These are phyloP conservation scores for Didymella arachidicola DNA, from an alignment of 2,329 filamentous ascomycete genomes.

Conservation along the genomic window DNA sequence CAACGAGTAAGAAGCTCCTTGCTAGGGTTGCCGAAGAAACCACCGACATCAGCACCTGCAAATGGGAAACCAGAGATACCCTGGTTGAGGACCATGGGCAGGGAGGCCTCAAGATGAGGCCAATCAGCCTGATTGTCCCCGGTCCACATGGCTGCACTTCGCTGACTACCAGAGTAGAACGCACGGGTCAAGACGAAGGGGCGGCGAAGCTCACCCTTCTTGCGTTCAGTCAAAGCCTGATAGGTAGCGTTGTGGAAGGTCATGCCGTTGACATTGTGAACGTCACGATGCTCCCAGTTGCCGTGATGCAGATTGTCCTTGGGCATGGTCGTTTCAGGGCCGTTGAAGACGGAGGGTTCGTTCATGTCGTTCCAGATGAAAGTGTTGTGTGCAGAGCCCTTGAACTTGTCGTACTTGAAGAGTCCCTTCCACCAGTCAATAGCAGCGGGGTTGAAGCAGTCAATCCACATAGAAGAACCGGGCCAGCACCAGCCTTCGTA, in stretches of 20 bases:
- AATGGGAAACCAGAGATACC: slow-evolving; percentile 95
- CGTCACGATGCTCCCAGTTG: slow-evolving; percentile 94
- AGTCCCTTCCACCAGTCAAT: slow-evolving; percentile 89
- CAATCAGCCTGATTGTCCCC: slow-evolving; percentile 95
- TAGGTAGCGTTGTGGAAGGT: slow-evolving; percentile 96
- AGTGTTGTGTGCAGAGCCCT: slow-evolving; percentile 83
- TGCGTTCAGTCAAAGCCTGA: slow-evolving; percentile 81
- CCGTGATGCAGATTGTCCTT: slow-evolving; percentile 95
- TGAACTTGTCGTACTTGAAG: slow-evolving; percentile 88
- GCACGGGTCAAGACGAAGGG: slow-evolving; percentile 93
- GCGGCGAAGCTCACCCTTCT: slow-evolving; percentile 82
- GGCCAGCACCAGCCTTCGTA: slow-evolving; percentile 99
- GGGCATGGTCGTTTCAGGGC: slow-evolving; percentile 97
- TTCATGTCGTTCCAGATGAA: slow-evolving; percentile 99
- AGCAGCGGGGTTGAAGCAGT: slow-evolving; percentile 92
- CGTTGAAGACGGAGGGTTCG: slow-evolving; percentile 98
- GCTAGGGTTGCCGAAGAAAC: slow-evolving; percentile 96
- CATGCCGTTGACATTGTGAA: slow-evolving; percentile 95
- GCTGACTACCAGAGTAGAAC: slow-evolving; percentile 90
- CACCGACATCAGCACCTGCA: slow-evolving; percentile 92
- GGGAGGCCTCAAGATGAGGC: slow-evolving; percentile 85
- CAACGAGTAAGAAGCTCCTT: slow-evolving; percentile 91
- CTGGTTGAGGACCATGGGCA: slow-evolving; percentile 93
- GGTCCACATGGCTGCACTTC: slow-evolving; percentile 96
- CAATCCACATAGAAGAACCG: slow-evolving; percentile 94